These are phyloP conservation scores for Favolaschia claudopus DNA, from an alignment of 768 basidiomycete species.

Conservation along the genomic window DNA sequence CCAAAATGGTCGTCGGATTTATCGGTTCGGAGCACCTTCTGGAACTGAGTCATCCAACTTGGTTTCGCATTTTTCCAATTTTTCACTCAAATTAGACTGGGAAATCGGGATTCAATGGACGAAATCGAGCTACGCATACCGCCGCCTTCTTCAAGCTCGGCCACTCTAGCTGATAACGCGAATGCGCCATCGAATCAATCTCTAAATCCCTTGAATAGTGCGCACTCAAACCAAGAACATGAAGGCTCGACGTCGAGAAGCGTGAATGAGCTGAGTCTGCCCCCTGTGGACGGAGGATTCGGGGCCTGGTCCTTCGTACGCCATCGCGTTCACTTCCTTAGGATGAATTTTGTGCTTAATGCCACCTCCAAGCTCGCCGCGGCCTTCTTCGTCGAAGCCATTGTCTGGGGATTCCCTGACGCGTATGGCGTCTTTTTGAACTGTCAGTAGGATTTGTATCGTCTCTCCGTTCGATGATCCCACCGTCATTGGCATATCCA, in stretches of 20 bases:
- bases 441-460: slow-evolving; percentile 10
- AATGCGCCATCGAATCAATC: not conserved
- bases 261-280: slow-evolving; percentile 14
- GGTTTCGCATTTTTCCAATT: too few relatives aligned
- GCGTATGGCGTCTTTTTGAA: slow-evolving; percentile 39
- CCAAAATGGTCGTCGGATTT: too few relatives aligned
- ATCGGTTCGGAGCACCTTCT: too few relatives aligned
- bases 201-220: not conserved
- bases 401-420: slow-evolving; percentile 40
- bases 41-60: too few relatives aligned
- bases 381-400: slow-evolving; percentile 34
- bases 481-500: not conserved
- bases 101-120: too few relatives aligned
- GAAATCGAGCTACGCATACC: slow-evolving; percentile 22
- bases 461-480: not conserved
- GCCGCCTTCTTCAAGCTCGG: slow-evolving; percentile 14
- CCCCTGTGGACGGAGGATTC: slow-evolving; percentile 31
- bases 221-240: not conserved
- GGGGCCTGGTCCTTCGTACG: slow-evolving; percentile 38
- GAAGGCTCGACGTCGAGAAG: too few relatives aligned
- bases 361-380: slow-evolving; percentile 30
- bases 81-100: too few relatives aligned
- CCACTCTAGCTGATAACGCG: not conserved
- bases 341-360: not conserved
- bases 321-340: not conserved